Evolutionary conservation across 2,329 filamentous ascomycete species (phyloP), one percentile per base, ranked within the genome.

Genomic region (Cercospora sp.): DNA sequence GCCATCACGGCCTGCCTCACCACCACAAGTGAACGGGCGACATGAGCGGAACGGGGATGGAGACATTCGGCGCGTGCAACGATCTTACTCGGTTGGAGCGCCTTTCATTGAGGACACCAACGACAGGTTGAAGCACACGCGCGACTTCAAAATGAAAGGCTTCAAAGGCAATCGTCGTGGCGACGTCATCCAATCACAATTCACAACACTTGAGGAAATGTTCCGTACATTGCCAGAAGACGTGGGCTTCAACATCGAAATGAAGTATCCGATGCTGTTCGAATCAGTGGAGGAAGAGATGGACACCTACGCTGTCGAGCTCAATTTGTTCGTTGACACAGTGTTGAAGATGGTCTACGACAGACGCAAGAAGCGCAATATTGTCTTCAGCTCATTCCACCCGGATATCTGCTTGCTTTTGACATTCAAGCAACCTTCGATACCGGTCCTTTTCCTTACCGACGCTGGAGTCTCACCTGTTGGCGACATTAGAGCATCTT

Each of bases 231-330:
- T 99, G 0, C 93, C 93, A 0, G 87, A 91, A 70, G 85, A 87
- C 13, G 91, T 96, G 23, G 94, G 95, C 13, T 99, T 99, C 86
- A 98, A 99, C 80, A 96, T 99, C 73, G 95, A 99, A 83, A 91
- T 99, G 87, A 98, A 99, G 81, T 99, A 99, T 78, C 95, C 95
- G 5, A 98, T 98, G 94, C 87, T 99, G 51, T 91, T 94, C 78
- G 96, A 99, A 83, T 92, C 89, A 67, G 93, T 97, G 79, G 92
- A 96, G 78, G 91, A 97, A 72, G 93, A 96, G 74, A 97, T 98
- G 93, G 94, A 97, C 78, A 91, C 92, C 3, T 97, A 97, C 77
- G 94, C 93, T 0, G 92, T 98, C 58, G 95, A 99, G 81, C 87
- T 98, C 73, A 98, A 98, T 81, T 93, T 91, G 1, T 99, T 98